A percentile compares a stretch with the other conserved stretches of the same genome.
Evolutionary conservation across 257 asterid species (phyloP).

Genomic region (Jasminum sambac): DNA sequence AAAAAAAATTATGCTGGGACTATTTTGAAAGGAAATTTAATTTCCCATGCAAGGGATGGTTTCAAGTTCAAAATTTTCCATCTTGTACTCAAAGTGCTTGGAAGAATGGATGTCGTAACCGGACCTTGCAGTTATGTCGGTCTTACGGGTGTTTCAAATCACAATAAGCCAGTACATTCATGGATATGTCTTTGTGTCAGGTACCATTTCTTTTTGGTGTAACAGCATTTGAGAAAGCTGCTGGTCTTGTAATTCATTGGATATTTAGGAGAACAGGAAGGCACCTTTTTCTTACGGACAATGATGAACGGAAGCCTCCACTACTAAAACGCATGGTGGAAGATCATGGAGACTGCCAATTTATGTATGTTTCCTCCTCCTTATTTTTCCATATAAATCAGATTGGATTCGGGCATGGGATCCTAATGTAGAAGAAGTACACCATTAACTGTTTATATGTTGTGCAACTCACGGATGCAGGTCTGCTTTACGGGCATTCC

Average conservation of each 20-base stretch:
- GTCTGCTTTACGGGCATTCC: constrained; percentile 77
- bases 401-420: constrained; percentile 8
- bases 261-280: constrained; percentile 95
- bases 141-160: not conserved
- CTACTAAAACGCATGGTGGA: constrained; percentile 81
- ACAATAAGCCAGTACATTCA: not conserved
- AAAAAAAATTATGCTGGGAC: not conserved
- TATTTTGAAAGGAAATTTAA: not conserved
- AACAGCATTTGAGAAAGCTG: constrained; percentile 76
- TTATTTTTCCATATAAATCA: constrained; percentile 14
- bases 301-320: constrained; percentile 86
- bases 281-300: constrained; percentile 88
- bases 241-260: constrained; percentile 76
- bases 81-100: not conserved
- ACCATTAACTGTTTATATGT: constrained; percentile 8
- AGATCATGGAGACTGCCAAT: constrained; percentile 59
- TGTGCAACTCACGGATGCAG: constrained; percentile 44
- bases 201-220: constrained; percentile 99
- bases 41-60: not conserved
- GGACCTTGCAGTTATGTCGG: not conserved
- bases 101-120: not conserved
- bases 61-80: not conserved
- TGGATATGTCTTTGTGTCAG: constrained; percentile 33
- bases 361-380: constrained; percentile 59
- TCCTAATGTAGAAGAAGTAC: not conserved